Percentiles rank a stretch among this genome's conserved stretches.
phyloP scores from a whole-genome alignment of 2,329 filamentous ascomycete species.

The Alternaria sp. region DNA sequence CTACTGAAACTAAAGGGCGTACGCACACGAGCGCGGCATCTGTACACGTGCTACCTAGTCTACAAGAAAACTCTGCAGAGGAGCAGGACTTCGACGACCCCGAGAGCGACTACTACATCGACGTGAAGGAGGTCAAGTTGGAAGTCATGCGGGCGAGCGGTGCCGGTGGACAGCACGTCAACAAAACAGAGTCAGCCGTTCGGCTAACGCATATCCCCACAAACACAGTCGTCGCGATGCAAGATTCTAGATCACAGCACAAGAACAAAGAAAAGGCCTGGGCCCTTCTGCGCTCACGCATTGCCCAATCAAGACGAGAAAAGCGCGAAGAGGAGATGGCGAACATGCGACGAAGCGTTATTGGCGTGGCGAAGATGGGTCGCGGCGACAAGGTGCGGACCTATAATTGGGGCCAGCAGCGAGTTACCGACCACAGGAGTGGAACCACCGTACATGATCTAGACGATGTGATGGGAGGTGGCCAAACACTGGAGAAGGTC shows the following conservation, averaged over 20 bases:
- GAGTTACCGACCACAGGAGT: conserved; percentile 89
- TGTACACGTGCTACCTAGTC: conserved; percentile 89
- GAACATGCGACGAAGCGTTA: conserved; percentile 77
- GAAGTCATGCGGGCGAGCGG: conserved; percentile 94
- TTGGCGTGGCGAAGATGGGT: conserved; percentile 82
- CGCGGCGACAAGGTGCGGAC: conserved; percentile 93
- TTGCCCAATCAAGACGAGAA: conserved; percentile 83
- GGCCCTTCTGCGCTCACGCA: conserved; percentile 80
- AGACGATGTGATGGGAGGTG: conserved; percentile 80
- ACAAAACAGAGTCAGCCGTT: conserved; percentile 96
- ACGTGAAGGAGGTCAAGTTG: conserved; percentile 79
- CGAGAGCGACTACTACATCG: conserved; percentile 89
- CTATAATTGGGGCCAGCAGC: conserved; percentile 81
- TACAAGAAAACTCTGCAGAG: conserved; percentile 65
- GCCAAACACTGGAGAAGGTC: conserved; percentile 74
- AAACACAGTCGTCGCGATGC: conserved; percentile 86
- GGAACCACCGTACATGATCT: conserved; percentile 82
- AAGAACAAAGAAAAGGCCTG: conserved; percentile 89
- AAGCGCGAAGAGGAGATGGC: conserved; percentile 83
- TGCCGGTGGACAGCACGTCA: conserved; percentile 96
- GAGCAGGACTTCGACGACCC: conserved; percentile 79
- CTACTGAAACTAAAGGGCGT: conserved; percentile 88
- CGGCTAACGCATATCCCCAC: conserved; percentile 91
- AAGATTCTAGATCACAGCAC: conserved; percentile 90
- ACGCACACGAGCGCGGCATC: conserved; percentile 94